Evolutionary conservation across 2,329 filamentous ascomycete species (phyloP).

Genomic region (Exophiala calicioides): DNA sequence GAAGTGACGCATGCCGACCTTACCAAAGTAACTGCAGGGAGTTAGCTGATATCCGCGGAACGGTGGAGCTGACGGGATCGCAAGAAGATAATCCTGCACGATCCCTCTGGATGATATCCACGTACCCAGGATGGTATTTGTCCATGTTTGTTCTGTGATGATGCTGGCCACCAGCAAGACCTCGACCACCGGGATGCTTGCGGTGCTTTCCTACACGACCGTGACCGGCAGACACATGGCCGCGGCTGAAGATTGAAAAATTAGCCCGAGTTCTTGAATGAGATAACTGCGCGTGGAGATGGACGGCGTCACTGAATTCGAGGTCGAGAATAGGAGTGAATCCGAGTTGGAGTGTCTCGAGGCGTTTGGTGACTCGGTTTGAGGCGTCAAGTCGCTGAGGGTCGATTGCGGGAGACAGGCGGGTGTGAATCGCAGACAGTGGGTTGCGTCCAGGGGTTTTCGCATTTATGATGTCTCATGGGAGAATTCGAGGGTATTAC

Average conservation of each 20-base stretch:
- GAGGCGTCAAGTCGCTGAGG: too few species aligned
- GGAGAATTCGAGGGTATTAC: slow-evolving; percentile 20
- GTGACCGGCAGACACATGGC: slow-evolving; percentile 97
- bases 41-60: slow-evolving; percentile 16
- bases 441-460: slow-evolving; percentile 20
- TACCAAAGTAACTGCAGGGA: slow-evolving; percentile 59
- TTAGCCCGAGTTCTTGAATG: slow-evolving; percentile 32
- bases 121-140: slow-evolving; percentile 98
- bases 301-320: neutral
- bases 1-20: slow-evolving; percentile 94
- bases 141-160: slow-evolving; percentile 93
- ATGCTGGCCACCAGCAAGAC: slow-evolving; percentile 98
- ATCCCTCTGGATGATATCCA: slow-evolving; percentile 56
- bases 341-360: too few species aligned
- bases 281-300: neutral
- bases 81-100: neutral
- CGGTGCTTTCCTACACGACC: slow-evolving; percentile 99
- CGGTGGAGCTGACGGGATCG: too few species aligned
- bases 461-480: neutral
- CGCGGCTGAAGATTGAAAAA: slow-evolving; percentile 64
- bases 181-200: slow-evolving; percentile 79
- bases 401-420: neutral
- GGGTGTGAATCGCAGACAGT: slow-evolving; percentile 19
- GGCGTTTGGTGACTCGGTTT: too few species aligned
- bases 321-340: too few species aligned